phyloP scores from a whole-genome alignment of 768 basidiomycete genomes.

The Pisolithus microcarpus region DNA sequence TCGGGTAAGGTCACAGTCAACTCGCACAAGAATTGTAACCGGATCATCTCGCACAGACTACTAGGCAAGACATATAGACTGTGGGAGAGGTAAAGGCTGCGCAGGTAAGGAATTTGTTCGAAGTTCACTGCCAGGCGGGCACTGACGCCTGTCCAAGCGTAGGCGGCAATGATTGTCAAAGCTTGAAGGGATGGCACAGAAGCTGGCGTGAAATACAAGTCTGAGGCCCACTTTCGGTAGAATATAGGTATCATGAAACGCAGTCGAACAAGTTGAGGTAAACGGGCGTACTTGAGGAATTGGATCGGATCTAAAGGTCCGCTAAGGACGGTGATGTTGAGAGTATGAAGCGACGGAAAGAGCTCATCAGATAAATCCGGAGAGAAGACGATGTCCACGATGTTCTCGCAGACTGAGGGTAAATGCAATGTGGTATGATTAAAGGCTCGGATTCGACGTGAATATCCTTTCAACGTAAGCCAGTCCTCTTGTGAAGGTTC shows the following conservation, averaged over 20 bases:
- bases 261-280: slow-evolving; percentile 15
- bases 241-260: slow-evolving; percentile 19
- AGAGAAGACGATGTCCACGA: slow-evolving; percentile 14
- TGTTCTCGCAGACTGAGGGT: slow-evolving; percentile 18
- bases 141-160: background rate
- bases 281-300: slow-evolving; percentile 16
- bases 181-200: slow-evolving; percentile 14
- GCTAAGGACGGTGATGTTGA: slow-evolving; percentile 21
- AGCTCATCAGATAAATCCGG: slow-evolving; percentile 12
- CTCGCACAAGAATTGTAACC: slow-evolving; percentile 18
- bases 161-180: slow-evolving; percentile 16
- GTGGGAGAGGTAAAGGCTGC: slow-evolving; percentile 17
- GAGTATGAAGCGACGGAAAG: slow-evolving; percentile 17
- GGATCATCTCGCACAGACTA: slow-evolving; percentile 14
- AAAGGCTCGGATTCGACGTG: slow-evolving; percentile 18
- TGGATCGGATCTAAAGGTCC: slow-evolving; percentile 10
- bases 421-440: slow-evolving; percentile 17
- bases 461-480: slow-evolving; percentile 16
- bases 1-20: slow-evolving; percentile 13
- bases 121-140: slow-evolving; percentile 8
- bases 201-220: slow-evolving; percentile 17
- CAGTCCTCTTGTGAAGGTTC: slow-evolving; percentile 16
- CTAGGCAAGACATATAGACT: slow-evolving; percentile 18
- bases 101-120: slow-evolving; percentile 14
- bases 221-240: slow-evolving; percentile 9